A percentile compares a stretch with the other conserved stretches of the same genome.
These are phyloP conservation scores for Monosporascus sp. DNA, from an alignment of 2,329 filamentous ascomycete species.

Conservation along the genomic window DNA sequence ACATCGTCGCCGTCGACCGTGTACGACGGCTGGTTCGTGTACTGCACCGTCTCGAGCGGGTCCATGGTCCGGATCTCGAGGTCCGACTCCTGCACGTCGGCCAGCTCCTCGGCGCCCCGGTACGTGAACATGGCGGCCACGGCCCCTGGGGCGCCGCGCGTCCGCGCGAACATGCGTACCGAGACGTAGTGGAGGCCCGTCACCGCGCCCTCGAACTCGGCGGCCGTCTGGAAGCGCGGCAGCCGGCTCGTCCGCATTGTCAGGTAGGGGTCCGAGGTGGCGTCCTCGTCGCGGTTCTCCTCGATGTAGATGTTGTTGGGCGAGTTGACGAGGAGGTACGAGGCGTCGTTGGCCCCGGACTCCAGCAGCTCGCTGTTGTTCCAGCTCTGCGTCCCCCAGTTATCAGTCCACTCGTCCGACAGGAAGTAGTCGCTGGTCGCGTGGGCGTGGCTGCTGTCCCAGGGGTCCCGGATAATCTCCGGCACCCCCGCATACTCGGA, in stretches of 20 bases:
- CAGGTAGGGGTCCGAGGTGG: constrained; percentile 34
- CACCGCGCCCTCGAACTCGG: constrained; percentile 39
- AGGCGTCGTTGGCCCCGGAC: constrained; percentile 17
- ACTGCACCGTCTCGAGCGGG: constrained; percentile 38
- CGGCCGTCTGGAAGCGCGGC: constrained; percentile 39
- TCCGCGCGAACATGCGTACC: constrained; percentile 45
- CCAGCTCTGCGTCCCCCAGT: constrained; percentile 28
- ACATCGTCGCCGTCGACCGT: constrained; percentile 35
- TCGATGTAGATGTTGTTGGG: constrained; percentile 41
- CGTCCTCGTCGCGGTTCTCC: constrained; percentile 25
- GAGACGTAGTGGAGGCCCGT: constrained; percentile 32
- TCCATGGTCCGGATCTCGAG: constrained; percentile 47
- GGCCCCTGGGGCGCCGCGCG: constrained; percentile 39
- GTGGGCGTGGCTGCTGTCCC: constrained; percentile 20
- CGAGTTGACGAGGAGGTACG: constrained; percentile 30
- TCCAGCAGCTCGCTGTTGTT: constrained; percentile 17
- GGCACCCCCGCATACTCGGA: constrained; percentile 29
- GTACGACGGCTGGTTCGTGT: constrained; percentile 57
- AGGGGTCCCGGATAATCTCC: constrained; percentile 16
- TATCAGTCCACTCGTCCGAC: constrained; percentile 20
- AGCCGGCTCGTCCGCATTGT: constrained; percentile 42
- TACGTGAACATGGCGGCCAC: constrained; percentile 51
- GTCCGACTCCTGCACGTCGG: constrained; percentile 46
- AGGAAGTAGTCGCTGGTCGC: constrained; percentile 28
- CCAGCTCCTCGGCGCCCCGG: constrained; percentile 27